Conservation (phyloP, 2,329 filamentous ascomycete species). For the Hypoxylon sp. region DNA sequence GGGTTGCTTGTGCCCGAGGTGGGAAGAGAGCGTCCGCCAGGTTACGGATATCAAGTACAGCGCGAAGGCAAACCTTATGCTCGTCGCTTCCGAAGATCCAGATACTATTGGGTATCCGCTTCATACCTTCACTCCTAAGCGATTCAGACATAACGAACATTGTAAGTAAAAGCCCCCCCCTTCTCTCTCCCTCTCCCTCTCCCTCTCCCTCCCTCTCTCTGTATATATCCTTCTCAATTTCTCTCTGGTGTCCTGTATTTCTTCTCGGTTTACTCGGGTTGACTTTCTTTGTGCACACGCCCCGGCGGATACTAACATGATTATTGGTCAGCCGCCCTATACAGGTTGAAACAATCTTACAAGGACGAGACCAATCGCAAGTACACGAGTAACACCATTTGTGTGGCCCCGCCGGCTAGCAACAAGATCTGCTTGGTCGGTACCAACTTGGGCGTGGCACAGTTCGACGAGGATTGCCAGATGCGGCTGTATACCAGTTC, state of each 20-base stretch:
- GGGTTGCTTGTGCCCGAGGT: not conserved
- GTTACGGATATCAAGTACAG: conserved; percentile 63
- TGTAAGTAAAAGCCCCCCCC: not conserved
- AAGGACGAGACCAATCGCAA: not conserved
- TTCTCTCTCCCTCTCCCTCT: not conserved
- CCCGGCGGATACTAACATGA: not conserved
- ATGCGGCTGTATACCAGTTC: conserved; percentile 46
- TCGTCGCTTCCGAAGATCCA: conserved; percentile 43
- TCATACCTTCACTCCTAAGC: not conserved
- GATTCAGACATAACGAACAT: not conserved
- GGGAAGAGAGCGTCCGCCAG: not conserved
- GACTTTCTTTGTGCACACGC: not conserved
- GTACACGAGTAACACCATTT: conserved; percentile 33
- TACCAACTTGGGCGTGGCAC: conserved; percentile 61
- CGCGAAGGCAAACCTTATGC: conserved; percentile 55
- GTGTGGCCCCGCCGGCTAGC: conserved; percentile 55
- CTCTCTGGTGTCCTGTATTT: not conserved
- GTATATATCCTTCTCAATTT: not conserved
- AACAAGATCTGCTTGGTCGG: conserved; percentile 61
- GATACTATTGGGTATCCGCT: not conserved
- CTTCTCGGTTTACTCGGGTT: not conserved
- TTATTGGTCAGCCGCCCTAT: not conserved
- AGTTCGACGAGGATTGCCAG: conserved; percentile 52
- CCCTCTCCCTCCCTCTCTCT: not conserved
- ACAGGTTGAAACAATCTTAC: too few species aligned